Evolutionary conservation across 768 basidiomycete species (phyloP).

Genomic region (Auriculariales sp.): DNA sequence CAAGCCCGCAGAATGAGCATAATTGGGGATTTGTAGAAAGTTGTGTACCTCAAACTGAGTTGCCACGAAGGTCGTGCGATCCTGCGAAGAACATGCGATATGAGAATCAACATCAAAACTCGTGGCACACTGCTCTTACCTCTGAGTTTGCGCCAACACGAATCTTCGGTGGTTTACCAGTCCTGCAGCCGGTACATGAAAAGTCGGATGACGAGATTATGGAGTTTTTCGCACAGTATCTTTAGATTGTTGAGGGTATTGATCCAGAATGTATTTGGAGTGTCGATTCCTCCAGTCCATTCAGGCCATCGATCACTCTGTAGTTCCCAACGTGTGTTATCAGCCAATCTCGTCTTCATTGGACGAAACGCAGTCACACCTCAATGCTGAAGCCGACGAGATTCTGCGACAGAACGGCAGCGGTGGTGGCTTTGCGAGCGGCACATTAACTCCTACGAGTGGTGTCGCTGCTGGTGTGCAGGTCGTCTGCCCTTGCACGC

Average conservation of each 20-base stretch:
- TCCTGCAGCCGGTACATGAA: too few relatives aligned
- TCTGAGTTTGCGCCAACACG: neutral
- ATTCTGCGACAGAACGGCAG: constrained; percentile 24
- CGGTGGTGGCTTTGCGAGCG: constrained; percentile 21
- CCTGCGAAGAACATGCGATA: constrained; percentile 34
- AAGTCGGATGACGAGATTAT: neutral
- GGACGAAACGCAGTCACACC: too few relatives aligned
- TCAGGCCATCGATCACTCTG: constrained; percentile 58
- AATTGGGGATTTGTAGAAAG: constrained; percentile 15
- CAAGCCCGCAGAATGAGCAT: constrained; percentile 26
- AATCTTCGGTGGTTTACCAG: neutral
- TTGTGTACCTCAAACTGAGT: too few relatives aligned
- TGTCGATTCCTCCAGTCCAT: constrained; percentile 40
- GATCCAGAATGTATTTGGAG: constrained; percentile 42
- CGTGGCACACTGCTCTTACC: constrained; percentile 24
- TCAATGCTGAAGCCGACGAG: too few relatives aligned
- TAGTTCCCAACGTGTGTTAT: too few relatives aligned
- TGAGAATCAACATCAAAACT: too few relatives aligned
- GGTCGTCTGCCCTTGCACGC: too few relatives aligned
- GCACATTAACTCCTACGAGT: constrained; percentile 26
- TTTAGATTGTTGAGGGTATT: constrained; percentile 48
- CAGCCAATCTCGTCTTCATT: too few relatives aligned
- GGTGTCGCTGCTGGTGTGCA: too few relatives aligned
- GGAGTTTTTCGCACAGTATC: too few relatives aligned
- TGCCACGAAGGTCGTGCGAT: constrained; percentile 28